Percentiles rank a stretch among this genome's conserved stretches.
Conservation (phyloP, 2,329 filamentous ascomycete species). For the Verticillium nubilum region DNA sequence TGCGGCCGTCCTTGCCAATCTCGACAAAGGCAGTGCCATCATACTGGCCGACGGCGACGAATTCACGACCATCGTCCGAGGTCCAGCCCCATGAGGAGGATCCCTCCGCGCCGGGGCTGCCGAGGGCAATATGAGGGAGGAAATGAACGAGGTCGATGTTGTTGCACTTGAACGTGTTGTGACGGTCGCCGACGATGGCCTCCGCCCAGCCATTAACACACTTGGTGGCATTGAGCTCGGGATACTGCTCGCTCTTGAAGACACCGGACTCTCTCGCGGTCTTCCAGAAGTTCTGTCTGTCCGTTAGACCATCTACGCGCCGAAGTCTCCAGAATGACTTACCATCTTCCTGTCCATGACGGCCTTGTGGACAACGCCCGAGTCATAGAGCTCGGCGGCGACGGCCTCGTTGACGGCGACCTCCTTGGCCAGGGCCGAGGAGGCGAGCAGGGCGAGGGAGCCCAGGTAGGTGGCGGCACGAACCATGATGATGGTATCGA, state of each 20-base stretch:
- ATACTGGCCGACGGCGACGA: conserved; percentile 35
- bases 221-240: conserved; percentile 28
- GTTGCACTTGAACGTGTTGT: conserved; percentile 42
- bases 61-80: conserved; percentile 34
- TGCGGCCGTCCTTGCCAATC: conserved; percentile 31
- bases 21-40: conserved; percentile 42
- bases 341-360: conserved; percentile 13
- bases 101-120: conserved; percentile 19
- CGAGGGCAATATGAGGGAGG: conserved; percentile 46
- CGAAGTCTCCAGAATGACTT: not conserved
- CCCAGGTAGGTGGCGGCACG: conserved; percentile 10
- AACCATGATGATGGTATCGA: conserved; percentile 7
- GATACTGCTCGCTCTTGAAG: conserved; percentile 27
- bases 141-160: conserved; percentile 53
- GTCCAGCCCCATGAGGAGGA: conserved; percentile 43
- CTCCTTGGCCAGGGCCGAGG: conserved; percentile 12
- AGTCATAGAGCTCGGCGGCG: conserved; percentile 12
- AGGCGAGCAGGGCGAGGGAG: conserved; percentile 12
- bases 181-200: conserved; percentile 36
- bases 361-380: conserved; percentile 10
- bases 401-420: conserved; percentile 9
- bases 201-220: conserved; percentile 38
- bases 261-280: conserved; percentile 4
- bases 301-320: not conserved
- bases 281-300: not conserved